phyloP scores from a whole-genome alignment of 139 green algal species.

The Chlorella sp. region DNA sequence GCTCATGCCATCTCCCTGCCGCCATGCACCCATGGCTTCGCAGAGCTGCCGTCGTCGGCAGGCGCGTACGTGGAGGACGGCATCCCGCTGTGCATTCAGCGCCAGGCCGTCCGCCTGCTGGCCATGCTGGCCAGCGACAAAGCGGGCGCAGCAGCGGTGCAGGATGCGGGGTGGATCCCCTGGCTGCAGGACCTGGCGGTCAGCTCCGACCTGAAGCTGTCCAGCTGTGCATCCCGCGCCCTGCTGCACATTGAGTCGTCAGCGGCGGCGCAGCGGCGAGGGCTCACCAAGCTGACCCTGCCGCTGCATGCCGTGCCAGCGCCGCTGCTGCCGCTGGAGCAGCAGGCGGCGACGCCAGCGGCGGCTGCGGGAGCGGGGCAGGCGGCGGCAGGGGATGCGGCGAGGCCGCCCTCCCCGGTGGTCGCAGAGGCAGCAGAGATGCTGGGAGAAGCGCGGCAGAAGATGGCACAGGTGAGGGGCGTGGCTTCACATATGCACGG shows the following conservation, averaged over 20 bases:
- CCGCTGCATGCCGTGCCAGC: neutral
- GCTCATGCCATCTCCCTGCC: neutral
- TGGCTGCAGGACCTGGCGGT: slow-evolving; percentile 59
- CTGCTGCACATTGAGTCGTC: slow-evolving; percentile 71
- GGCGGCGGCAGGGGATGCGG: neutral
- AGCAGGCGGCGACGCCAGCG: neutral
- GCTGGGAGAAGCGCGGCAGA: slow-evolving; percentile 15
- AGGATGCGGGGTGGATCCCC: slow-evolving; percentile 46
- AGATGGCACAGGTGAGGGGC: neutral
- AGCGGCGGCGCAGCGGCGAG: slow-evolving; percentile 17
- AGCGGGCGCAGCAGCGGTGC: slow-evolving; percentile 29
- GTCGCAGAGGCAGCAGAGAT: slow-evolving; percentile 17
- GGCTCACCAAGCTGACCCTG: neutral
- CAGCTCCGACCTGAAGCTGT: slow-evolving; percentile 68
- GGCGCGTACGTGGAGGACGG: neutral
- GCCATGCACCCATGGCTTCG: too few relatives aligned
- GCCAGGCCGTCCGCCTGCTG: slow-evolving; percentile 54
- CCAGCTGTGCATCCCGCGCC: slow-evolving; percentile 63
- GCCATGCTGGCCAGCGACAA: slow-evolving; percentile 61
- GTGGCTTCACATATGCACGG: too few relatives aligned
- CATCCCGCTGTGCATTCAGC: slow-evolving; percentile 25
- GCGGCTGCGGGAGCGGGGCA: neutral
- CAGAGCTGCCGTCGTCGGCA: slow-evolving; percentile 11
- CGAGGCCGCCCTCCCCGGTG: neutral
- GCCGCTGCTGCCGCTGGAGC: slow-evolving; percentile 17